A percentile compares a stretch with the other conserved stretches of the same genome.
Evolutionary conservation across 78 protist species (phyloP).

Genomic region (Dictyostelium purpureum): DNA sequence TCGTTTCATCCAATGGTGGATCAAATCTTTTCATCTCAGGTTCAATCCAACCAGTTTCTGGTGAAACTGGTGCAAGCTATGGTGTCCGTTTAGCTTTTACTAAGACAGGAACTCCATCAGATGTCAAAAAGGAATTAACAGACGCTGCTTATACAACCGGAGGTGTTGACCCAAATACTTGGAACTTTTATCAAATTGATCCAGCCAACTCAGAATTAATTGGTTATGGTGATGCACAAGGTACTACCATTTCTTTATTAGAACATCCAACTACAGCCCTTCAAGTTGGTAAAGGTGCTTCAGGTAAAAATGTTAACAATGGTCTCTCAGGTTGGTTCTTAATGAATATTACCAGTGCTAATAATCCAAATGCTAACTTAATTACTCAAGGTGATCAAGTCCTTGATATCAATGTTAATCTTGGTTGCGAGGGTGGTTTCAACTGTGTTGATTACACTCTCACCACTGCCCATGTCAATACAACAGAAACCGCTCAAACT

Average conservation of each 20-base stretch:
- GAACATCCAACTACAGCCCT: neutral
- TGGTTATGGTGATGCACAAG: neutral
- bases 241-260: neutral
- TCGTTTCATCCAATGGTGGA: neutral
- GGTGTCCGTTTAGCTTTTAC: neutral
- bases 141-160: neutral
- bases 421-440: neutral
- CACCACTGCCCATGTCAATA: neutral
- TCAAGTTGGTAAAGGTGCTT: constrained; percentile 70
- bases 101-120: neutral
- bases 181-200: constrained; percentile 21
- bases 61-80: neutral
- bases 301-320: constrained; percentile 43
- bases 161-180: constrained; percentile 39
- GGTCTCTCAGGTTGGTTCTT: constrained; percentile 65
- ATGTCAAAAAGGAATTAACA: constrained; percentile 29
- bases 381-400: neutral
- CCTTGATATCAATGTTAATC: constrained; percentile 57
- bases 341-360: neutral
- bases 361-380: neutral
- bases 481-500: neutral
- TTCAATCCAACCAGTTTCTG: constrained; percentile 14
- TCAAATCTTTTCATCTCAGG: constrained; percentile 4
- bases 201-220: neutral
- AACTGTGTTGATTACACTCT: neutral